Evolutionary conservation across 208 protist species (phyloP).

Genomic region (Leishmania aethiopica): DNA sequence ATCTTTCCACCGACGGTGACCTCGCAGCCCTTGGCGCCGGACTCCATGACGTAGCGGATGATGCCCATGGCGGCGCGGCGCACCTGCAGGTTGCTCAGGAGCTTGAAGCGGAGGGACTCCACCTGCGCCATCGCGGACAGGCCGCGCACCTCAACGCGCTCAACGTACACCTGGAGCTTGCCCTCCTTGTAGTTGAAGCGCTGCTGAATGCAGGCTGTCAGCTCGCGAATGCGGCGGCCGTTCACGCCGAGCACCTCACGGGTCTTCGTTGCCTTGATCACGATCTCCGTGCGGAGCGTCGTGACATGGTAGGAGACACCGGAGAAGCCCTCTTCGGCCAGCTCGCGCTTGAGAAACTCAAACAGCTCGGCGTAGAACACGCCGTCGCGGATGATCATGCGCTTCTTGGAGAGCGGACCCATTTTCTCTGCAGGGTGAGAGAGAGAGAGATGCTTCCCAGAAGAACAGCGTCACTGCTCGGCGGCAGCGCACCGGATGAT

Average conservation of each 20-base stretch:
- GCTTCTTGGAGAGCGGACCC: conserved; percentile 91
- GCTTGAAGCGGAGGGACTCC: conserved; percentile 98
- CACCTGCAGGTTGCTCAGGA: conserved; percentile 98
- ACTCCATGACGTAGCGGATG: conserved; percentile 99
- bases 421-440: conserved; percentile 34
- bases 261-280: conserved; percentile 98
- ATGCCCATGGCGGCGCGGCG: conserved; percentile 99
- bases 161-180: conserved; percentile 97
- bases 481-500: background rate
- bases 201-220: conserved; percentile 98
- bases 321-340: conserved; percentile 97
- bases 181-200: conserved; percentile 98
- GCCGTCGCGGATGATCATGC: conserved; percentile 99
- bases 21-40: conserved; percentile 98
- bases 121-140: conserved; percentile 99
- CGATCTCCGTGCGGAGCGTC: conserved; percentile 97
- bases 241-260: conserved; percentile 97
- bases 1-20: conserved; percentile 99
- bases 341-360: conserved; percentile 98
- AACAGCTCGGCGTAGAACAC: conserved; percentile 99
- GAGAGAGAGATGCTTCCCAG: conserved; percentile 21
- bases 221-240: conserved; percentile 97
- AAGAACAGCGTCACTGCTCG: conserved; percentile 24
- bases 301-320: conserved; percentile 98
- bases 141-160: conserved; percentile 96